Conservation (phyloP, 805 yeast species). For the Saccharomycopsis sp. region DNA sequence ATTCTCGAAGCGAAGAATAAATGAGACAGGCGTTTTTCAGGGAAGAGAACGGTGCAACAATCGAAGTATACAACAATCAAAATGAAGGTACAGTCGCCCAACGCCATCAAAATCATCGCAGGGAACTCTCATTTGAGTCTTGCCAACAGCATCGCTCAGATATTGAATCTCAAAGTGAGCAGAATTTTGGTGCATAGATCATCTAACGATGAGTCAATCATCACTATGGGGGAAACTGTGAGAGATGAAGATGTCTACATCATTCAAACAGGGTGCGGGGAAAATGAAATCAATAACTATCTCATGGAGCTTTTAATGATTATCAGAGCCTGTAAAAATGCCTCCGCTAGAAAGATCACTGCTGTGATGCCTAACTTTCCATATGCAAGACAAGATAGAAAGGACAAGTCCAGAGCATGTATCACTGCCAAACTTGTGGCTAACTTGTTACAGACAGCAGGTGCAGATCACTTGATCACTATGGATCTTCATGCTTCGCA, state of each 20-base stretch:
- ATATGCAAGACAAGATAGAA: slow-evolving; percentile 95
- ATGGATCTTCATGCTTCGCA: slow-evolving; percentile 97
- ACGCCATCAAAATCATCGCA: slow-evolving; percentile 17
- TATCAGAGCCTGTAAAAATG: slow-evolving; percentile 93
- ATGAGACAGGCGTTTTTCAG: neutral
- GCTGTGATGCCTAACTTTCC: slow-evolving; percentile 95
- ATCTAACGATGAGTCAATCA: slow-evolving; percentile 84
- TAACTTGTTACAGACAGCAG: slow-evolving; percentile 84
- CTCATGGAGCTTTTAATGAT: slow-evolving; percentile 82
- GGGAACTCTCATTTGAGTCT: slow-evolving; percentile 59
- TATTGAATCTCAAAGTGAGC: slow-evolving; percentile 58
- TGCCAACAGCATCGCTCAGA: slow-evolving; percentile 62
- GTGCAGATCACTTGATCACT: slow-evolving; percentile 92
- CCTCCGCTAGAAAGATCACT: slow-evolving; percentile 89
- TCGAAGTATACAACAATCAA: too few species aligned
- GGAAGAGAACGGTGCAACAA: neutral
- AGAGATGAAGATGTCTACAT: slow-evolving; percentile 88
- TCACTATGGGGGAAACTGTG: slow-evolving; percentile 78
- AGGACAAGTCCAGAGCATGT: slow-evolving; percentile 94
- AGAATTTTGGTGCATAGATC: slow-evolving; percentile 78
- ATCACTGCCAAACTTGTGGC: slow-evolving; percentile 94
- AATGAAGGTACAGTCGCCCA: slow-evolving; percentile 13
- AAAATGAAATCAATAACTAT: slow-evolving; percentile 66
- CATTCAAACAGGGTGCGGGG: slow-evolving; percentile 81
- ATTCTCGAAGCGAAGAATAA: neutral